Evolutionary conservation across 257 asterid genomes (phyloP), one percentile per base, ranked within the genome.

Genomic region (Ligustrum vulgare): DNA sequence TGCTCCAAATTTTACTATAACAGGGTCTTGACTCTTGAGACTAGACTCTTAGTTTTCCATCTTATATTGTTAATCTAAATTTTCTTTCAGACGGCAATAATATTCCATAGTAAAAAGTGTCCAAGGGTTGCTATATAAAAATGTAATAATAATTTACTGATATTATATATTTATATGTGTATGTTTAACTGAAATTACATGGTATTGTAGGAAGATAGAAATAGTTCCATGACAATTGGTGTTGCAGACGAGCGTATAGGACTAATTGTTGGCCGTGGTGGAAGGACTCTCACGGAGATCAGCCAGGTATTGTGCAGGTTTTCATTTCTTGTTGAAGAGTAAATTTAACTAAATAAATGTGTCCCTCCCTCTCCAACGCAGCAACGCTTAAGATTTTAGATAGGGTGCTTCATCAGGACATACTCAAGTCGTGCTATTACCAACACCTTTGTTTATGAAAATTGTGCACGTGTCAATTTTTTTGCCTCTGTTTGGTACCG

Each of bases 161-260:
- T 54, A 28, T 56, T 56, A 22, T 2, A 20, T 56, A 22, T 56
- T 5, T 56, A 39, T 9, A 54, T 72, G 13, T 20, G 6, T 23
- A 20, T 71, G 67, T 20, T n/a, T 72, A 13, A 72, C 69, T 58
- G 56, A 72, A 72, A 34, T 69, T 63, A 47, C 39, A 34, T 58
- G 58, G 33, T 45, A 60, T 15, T 45, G 72, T 35, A 66, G 79
- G 79, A 75, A 35, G 73, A 67, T 0, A 35, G 32, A 31, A 49
- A 10, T 75, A 75, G 67, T 62, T 67, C 79, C 3, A 22, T 47
- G 60, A 75, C 73, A 16, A 75, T 75, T 65, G 79, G 73, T 47
- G 79, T 75, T 65, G 79, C 79, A 8, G 79, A 75, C 20, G 79
- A 75, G 43, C 79, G 67, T 22, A 36, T 75, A 41, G 79, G 79